These are phyloP conservation scores for Lactarius vividus DNA, from an alignment of 768 basidiomycete species.

Conservation along the genomic window DNA sequence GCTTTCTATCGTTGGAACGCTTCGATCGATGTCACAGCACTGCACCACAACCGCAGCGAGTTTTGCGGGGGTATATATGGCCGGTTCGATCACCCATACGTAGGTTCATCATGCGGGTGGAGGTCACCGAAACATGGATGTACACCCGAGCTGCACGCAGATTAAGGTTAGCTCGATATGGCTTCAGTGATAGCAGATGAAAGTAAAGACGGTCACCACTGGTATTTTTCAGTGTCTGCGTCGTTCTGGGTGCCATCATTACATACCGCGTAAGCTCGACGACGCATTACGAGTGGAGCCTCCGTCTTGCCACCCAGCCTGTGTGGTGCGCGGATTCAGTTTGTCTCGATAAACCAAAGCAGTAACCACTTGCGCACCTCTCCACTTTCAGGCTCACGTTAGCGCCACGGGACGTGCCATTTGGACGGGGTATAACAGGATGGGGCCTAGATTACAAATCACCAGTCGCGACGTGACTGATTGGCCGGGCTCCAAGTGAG, in stretches of 20 bases:
- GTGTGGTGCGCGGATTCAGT: not conserved
- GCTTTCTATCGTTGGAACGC: not conserved
- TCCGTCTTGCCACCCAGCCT: not conserved
- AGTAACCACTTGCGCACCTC: constrained; percentile 18
- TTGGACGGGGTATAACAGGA: not conserved
- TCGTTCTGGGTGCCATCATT: no score
- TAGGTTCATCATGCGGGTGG: not conserved
- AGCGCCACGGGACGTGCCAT: not conserved
- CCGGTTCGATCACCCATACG: not conserved
- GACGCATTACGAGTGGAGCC: not conserved
- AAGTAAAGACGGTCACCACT: not conserved
- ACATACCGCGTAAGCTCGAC: not conserved
- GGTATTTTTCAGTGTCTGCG: not conserved
- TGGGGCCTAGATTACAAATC: constrained; percentile 14
- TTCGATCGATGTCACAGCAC: not conserved
- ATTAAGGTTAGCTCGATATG: not conserved
- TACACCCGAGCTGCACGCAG: not conserved
- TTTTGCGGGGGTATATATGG: not conserved
- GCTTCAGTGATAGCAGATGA: not conserved
- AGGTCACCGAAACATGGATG: not conserved
- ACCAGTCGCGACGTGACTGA: not conserved
- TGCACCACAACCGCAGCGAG: not conserved
- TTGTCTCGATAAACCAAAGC: not conserved
- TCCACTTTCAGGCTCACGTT: not conserved
- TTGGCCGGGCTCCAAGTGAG: constrained; percentile 9